Percentiles rank a stretch among this genome's conserved stretches.
Conservation (phyloP, 805 yeast species). For the Candida dendrica region DNA sequence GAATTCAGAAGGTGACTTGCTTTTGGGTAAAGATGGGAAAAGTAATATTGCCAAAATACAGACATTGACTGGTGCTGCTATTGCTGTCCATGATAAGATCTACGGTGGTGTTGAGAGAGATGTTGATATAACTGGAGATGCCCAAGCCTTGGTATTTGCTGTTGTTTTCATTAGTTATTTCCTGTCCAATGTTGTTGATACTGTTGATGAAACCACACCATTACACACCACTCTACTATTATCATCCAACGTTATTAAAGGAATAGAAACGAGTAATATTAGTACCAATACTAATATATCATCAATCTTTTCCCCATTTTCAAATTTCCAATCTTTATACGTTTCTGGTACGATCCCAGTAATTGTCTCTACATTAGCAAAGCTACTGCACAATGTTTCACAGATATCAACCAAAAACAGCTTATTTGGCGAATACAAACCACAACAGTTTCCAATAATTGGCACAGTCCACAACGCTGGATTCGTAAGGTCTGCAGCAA, state of each 20-base stretch:
- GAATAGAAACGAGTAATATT: background rate
- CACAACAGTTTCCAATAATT: conserved; percentile 6
- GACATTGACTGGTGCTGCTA: conserved; percentile 1
- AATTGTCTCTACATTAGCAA: background rate
- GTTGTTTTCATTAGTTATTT: background rate
- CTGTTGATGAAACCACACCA: background rate
- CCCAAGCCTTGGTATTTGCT: conserved; percentile 1
- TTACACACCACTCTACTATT: conserved; percentile 1
- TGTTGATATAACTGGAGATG: conserved; percentile 6
- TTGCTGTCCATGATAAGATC: conserved; percentile 5
- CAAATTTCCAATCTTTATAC: conserved; percentile 8
- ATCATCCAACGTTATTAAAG: conserved; percentile 1
- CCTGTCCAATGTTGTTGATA: background rate
- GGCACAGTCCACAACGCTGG: background rate
- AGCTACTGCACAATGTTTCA: background rate
- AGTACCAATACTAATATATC: conserved; percentile 7
- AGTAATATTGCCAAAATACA: conserved; percentile 2
- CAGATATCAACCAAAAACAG: background rate
- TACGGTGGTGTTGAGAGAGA: conserved; percentile 10
- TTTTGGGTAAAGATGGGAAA: conserved; percentile 3
- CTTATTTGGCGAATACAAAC: background rate
- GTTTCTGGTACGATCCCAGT: background rate
- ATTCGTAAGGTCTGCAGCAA: conserved; percentile 4
- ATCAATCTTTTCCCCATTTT: conserved; percentile 9
- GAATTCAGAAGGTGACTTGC: conserved; percentile 8